These are phyloP conservation scores for Penicillium lividum DNA, from an alignment of 495 filamentous ascomycete species.

Conservation along the genomic window DNA sequence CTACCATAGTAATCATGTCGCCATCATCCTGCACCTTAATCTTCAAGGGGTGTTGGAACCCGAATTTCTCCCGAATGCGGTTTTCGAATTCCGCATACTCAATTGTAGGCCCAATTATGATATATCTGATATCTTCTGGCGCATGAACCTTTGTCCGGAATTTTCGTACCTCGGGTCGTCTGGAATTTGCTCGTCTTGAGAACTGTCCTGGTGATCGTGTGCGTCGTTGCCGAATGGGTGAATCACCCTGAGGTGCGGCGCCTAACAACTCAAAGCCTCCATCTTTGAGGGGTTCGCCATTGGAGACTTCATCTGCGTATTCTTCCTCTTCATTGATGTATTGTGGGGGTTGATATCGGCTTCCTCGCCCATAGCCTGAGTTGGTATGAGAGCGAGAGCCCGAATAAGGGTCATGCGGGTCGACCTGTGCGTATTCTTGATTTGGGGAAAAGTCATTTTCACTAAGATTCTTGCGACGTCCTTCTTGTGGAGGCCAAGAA, in stretches of 20 bases:
- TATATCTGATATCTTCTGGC: constrained; percentile 86
- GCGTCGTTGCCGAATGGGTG: constrained; percentile 21
- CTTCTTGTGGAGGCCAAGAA: constrained; percentile 19
- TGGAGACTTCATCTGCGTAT: constrained; percentile 66
- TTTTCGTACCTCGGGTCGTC: constrained; percentile 50
- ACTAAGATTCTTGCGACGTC: constrained; percentile 36
- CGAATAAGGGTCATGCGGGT: constrained; percentile 71
- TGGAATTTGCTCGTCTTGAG: constrained; percentile 33
- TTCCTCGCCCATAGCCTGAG: constrained; percentile 37
- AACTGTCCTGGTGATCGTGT: constrained; percentile 32
- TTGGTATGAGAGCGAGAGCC: constrained; percentile 23
- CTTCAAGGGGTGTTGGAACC: constrained; percentile 66
- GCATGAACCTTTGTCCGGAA: constrained; percentile 89
- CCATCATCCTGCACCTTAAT: constrained; percentile 85
- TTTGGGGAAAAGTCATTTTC: constrained; percentile 25
- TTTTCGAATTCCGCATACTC: constrained; percentile 73
- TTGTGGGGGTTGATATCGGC: constrained; percentile 47
- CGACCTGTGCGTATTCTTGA: constrained; percentile 58
- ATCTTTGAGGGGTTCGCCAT: constrained; percentile 61
- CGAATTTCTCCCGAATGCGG: constrained; percentile 82
- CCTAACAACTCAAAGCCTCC: constrained; percentile 82
- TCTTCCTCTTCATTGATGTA: constrained; percentile 76
- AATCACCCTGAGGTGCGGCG: constrained; percentile 16
- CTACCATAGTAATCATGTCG: constrained; percentile 95
- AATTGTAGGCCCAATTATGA: constrained; percentile 76